Conservation (phyloP, 2,329 filamentous ascomycete genomes). For the Botryotinia calthae region DNA sequence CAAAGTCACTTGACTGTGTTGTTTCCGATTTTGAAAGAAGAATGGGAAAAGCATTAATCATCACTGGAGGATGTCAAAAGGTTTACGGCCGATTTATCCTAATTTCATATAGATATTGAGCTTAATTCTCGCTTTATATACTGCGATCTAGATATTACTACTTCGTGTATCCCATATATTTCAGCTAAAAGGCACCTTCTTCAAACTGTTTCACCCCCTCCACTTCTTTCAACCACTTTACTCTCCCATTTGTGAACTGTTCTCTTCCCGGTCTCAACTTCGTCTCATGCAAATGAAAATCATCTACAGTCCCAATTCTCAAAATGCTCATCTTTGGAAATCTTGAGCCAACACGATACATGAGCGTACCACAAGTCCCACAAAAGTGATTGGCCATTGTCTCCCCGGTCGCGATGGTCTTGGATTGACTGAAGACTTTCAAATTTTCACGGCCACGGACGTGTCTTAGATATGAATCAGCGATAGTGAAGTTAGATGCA, state of each 20-base stretch:
- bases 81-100: neutral
- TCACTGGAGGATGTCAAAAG: neutral
- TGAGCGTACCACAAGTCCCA: constrained; percentile 55
- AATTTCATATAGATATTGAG: neutral
- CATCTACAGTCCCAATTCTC: constrained; percentile 60
- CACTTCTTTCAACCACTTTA: constrained; percentile 46
- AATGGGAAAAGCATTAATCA: neutral
- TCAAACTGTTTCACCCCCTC: constrained; percentile 40
- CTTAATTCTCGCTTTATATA: neutral
- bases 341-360: constrained; percentile 52
- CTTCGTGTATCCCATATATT: neutral
- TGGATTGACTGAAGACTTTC: constrained; percentile 45
- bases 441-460: constrained; percentile 53
- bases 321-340: constrained; percentile 50
- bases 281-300: constrained; percentile 56
- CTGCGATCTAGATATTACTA: neutral
- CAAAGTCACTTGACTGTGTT: neutral
- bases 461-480: constrained; percentile 46
- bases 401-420: constrained; percentile 48
- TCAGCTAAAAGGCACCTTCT: neutral
- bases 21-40: neutral
- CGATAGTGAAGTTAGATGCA: constrained; percentile 55
- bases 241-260: constrained; percentile 51
- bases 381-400: constrained; percentile 64
- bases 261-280: constrained; percentile 54